Base-by-base conservation (phyloP, 306 rosid genomes). In the Quercus variabilis region DNA sequence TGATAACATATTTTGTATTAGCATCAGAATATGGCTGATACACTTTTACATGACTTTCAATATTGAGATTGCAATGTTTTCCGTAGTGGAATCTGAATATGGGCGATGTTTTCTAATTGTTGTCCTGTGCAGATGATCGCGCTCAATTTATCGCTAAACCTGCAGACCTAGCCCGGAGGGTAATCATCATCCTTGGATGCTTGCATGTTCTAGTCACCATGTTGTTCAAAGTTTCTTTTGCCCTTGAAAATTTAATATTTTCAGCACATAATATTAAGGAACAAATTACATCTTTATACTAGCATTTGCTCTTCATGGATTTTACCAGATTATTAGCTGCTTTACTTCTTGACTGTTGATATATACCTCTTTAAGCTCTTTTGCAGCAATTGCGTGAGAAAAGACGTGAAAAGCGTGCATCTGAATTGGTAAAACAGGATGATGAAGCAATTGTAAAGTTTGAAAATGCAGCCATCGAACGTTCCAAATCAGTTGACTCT, bases 381-480 rank as follows among this genome's bases (percentile, higher is more conserved):
- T 73, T 90, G 88, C 94, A 96, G 98, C 88, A 84, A 80, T 74
- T 96, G 82, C 86, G 91, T 80, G 93, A 89, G 83, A 90, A 85
- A 69, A 91, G 88, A 80, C 86, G 83, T 25, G 92, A 86, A 69
- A 91, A 85, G 84, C 97, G 91, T 81, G 97, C 91, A 60, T 78
- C 92, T 58, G 93, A 89, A 77, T 85, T 96, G 89, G 76, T 81
- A 81, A 89, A 76, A 78, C 85, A 71, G 77, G 96, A 93, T 56
- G 82, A 85, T 52, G 94, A 90, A 75, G 85, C 83, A 58, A 79
- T 79, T 56, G 87, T 89, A 77, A 91, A 90, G 86, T 92, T 96
- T 77, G 99, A 96, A 84, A 90, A 85, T 87, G 84, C 84, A 58
- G 98, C 98, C 84, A 93, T 96, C 79, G 94, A 93, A 71, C 99